These are phyloP conservation scores for Rugonectria rugulosa DNA, from an alignment of 2,329 filamentous ascomycete genomes.

Conservation along the genomic window DNA sequence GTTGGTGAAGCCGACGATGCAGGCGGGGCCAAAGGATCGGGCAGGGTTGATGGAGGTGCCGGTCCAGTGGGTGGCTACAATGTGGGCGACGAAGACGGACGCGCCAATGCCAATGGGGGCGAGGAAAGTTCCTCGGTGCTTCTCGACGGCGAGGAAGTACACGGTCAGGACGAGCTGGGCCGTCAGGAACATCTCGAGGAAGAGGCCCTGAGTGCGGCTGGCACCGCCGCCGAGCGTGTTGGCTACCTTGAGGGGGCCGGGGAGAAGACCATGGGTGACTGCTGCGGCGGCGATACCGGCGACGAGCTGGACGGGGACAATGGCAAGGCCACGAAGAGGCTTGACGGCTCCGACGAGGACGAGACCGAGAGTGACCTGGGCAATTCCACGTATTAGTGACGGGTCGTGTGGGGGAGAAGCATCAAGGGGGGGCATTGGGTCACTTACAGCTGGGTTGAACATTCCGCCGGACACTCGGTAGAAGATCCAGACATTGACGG, in stretches of 20 bases:
- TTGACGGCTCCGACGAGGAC: slow-evolving; percentile 65
- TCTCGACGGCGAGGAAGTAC: slow-evolving; percentile 75
- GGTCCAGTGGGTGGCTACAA: slow-evolving; percentile 55
- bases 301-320: slow-evolving; percentile 65
- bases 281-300: slow-evolving; percentile 66
- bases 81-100: slow-evolving; percentile 68
- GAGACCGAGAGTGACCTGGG: slow-evolving; percentile 64
- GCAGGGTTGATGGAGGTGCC: slow-evolving; percentile 60
- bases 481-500: slow-evolving; percentile 65
- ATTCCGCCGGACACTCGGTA: slow-evolving; percentile 61
- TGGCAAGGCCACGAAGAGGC: slow-evolving; percentile 57
- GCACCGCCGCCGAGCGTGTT: slow-evolving; percentile 63
- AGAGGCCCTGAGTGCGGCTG: slow-evolving; percentile 64
- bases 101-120: slow-evolving; percentile 77
- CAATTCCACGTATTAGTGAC: background rate
- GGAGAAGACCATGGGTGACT: slow-evolving; percentile 65
- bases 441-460: slow-evolving; percentile 59
- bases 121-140: slow-evolving; percentile 75
- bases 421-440: background rate
- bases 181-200: slow-evolving; percentile 73
- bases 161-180: slow-evolving; percentile 69
- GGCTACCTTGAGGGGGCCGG: slow-evolving; percentile 60
- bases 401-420: background rate
- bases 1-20: slow-evolving; percentile 50
- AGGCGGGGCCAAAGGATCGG: slow-evolving; percentile 58